Base-by-base conservation (phyloP, 2,329 filamentous ascomycete genomes). In the Alternaria incomplexa region DNA sequence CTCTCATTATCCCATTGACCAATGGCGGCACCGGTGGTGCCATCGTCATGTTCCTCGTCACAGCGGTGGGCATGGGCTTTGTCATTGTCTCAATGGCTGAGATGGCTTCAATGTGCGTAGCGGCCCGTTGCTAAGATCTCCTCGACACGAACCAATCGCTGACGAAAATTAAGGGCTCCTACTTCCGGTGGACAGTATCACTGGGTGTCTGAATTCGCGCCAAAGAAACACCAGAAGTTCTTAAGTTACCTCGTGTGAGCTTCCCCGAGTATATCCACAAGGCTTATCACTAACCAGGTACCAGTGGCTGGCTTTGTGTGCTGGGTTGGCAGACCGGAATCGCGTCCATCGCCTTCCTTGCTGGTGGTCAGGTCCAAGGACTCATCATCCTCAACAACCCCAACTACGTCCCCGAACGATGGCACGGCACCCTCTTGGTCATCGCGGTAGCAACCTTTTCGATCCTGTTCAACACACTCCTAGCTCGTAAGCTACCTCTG, bases 341-440 rank as follows among this genome's bases (percentile, higher is more conserved):
- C 63, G 79, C 78, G 1, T 71, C 71, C 11, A 70, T 71, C 15
- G 70, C 68, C 6, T 81, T 74, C 55, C 65, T 77, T 1, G 68
- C 70, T 13, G 73, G 69, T n/a, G 70, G 69, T 8, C 70, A 76
- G 53, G 73, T 78, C 23, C 73, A 77, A 65, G 76, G 76, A 1
- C 69, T 79, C 4, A 66, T 77, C n/a, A 68, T 75, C 44, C 70
- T 85, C 20, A 83, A 81, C 51, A 72, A 83, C 32, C 46, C 67
- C 1, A 48, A 60, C 17, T 84, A 85, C 63, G 60, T 73, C 0
- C 68, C 76, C 0, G 64, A 84, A 55, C 62, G 76, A 52, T 87
- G 84, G 83, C 85, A 87, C 53, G 81, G 79, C 1, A 86, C 84
- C 0, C 76, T 87, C 1, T 67, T 87, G 1, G 78, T 82, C 56